Conservation (phyloP, 192 early-diverging fungal genomes). For the Umbelopsis sp. region DNA sequence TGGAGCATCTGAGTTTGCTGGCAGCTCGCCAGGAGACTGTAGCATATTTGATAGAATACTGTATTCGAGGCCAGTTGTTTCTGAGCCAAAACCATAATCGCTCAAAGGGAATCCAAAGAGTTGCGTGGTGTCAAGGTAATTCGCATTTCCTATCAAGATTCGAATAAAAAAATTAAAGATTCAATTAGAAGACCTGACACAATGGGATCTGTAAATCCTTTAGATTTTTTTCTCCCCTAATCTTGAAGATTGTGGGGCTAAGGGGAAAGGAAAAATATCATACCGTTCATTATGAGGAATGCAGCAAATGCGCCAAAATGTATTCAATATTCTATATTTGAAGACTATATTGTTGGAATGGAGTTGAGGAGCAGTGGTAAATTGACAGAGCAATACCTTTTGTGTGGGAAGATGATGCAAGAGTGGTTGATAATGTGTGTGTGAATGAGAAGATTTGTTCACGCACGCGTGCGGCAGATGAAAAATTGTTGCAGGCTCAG, state of each 20-base stretch:
- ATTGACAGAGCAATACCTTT: slow-evolving; percentile 1
- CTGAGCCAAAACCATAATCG: slow-evolving; percentile 81
- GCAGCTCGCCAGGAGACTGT: slow-evolving; percentile 42
- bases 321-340: not conserved
- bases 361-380: too few species aligned
- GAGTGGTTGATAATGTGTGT: slow-evolving; percentile 6
- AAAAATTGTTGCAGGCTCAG: slow-evolving; percentile 12
- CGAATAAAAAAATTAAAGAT: not conserved
- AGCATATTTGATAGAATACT: slow-evolving; percentile 90
- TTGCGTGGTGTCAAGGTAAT: slow-evolving; percentile 29
- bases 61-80: slow-evolving; percentile 86
- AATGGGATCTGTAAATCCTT: not conserved
- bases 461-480: slow-evolving; percentile 6
- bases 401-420: slow-evolving; percentile 13
- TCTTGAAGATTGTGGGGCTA: not conserved
- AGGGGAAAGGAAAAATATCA: not conserved
- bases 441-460: slow-evolving; percentile 21
- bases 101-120: slow-evolving; percentile 41
- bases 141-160: slow-evolving; percentile 15
- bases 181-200: not conserved
- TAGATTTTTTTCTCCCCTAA: not conserved
- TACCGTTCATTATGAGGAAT: slow-evolving; percentile 19
- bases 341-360: too few species aligned
- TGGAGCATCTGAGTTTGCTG: not conserved
- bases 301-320: not conserved